Evolutionary conservation across 1,284 basidiomycete species (phyloP).

Genomic region (Trametes sp.): DNA sequence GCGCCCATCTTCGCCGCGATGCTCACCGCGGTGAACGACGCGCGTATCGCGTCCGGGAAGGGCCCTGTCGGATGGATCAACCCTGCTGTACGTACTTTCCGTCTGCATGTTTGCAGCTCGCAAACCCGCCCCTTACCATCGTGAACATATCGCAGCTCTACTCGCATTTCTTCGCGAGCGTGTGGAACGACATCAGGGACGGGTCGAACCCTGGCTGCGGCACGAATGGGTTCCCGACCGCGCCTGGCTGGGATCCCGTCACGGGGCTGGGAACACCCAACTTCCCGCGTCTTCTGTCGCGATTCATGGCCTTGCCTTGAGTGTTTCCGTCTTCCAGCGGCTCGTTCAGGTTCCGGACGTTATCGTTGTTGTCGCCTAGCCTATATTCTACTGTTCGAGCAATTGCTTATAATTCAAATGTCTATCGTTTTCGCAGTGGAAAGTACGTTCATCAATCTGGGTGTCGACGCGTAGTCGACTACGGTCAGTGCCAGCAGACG

Average conservation of each 20-base stretch:
- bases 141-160: no score
- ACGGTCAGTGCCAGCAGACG: no score
- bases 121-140: no score
- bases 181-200: conserved; percentile 52
- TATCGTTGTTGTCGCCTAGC: no score
- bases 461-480: no score
- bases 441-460: no score
- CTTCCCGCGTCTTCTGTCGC: conserved; percentile 10
- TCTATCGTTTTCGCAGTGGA: no score
- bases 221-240: conserved; percentile 33
- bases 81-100: conserved; percentile 40
- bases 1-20: conserved; percentile 52
- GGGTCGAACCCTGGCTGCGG: conserved; percentile 37
- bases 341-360: no score
- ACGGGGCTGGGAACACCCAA: conserved; percentile 31
- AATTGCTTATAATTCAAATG: no score
- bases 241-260: conserved; percentile 48
- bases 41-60: conserved; percentile 51
- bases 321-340: background rate
- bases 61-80: conserved; percentile 65
- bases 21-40: conserved; percentile 68
- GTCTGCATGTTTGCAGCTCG: background rate
- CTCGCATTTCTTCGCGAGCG: conserved; percentile 35
- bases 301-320: conserved; percentile 7
- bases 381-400: no score